Evolutionary conservation across 441 rosid genomes (phyloP), one percentile per base, ranked within the genome.

Genomic region (Erodium trifolium): DNA sequence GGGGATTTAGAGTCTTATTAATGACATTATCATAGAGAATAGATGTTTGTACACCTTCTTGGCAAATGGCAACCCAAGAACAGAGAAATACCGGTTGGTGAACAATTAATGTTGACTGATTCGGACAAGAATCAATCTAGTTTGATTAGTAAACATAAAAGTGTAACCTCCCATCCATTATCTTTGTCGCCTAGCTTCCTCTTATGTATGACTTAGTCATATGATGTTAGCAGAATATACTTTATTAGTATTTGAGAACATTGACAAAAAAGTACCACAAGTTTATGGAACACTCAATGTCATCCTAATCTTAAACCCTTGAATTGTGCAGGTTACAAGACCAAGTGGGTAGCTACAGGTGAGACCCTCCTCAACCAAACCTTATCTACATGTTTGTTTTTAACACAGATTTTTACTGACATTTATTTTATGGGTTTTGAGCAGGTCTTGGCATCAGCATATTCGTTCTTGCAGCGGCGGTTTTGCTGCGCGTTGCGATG

Each of bases 401-500:
- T 4, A 1, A 5, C 3, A 11, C 14, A 17, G 1, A 2, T 1
- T 9, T 0, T 35, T 35, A n/a, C 14, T 19, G 14, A 51, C 7
- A 23, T 5, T 47, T 65, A 62, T 16, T 63, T 51, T 19, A 47
- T 29, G 41, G 68, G 19, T 67, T 29, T 17, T 35, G 3, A 71
- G 68, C 70, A 70, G 77, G 41, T 35, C 39, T 59, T 17, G 49
- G 70, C 17, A 37, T 47, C 37, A 51, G 72, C 23, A 63, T 72
- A 45, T 1, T 70, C 51, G 0, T 77, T 18, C 29, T 76, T 4
- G 76, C 49, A 18, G 73, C 57, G 39, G 66, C 76, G 31, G 9
- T 66, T 10, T 27, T 71, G 67, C 57, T 60, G 49, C 63, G 70
- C 39, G 27, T 72, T 17, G 59, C 72, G 76, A 71, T 70, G 14